Evolutionary conservation across 176 grass and related monocot species (phyloP).

Genomic region (Musa beccarii): DNA sequence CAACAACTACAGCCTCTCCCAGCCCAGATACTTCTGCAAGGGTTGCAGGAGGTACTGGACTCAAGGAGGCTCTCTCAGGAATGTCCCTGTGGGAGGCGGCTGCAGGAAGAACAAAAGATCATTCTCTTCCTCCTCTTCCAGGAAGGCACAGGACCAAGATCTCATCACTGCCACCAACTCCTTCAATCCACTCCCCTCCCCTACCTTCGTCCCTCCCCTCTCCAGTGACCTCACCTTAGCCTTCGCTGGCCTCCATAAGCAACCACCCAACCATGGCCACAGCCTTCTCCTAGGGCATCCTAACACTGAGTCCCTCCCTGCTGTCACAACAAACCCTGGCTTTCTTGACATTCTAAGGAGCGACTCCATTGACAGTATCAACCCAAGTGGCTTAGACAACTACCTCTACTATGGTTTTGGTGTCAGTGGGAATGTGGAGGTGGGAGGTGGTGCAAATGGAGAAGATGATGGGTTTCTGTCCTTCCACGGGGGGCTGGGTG

Average conservation of each 20-base stretch:
- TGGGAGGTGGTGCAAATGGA: neutral
- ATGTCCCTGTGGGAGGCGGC: conserved; percentile 28
- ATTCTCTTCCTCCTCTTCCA: neutral
- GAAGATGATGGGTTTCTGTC: neutral
- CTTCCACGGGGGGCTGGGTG: neutral
- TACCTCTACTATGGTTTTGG: conserved; percentile 10
- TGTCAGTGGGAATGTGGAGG: conserved; percentile 8
- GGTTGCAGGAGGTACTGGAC: conserved; percentile 43
- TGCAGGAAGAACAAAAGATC: conserved; percentile 30
- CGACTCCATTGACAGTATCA: conserved; percentile 2
- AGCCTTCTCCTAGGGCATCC: neutral
- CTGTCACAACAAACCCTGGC: neutral
- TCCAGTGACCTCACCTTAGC: conserved; percentile 13
- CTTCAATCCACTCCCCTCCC: conserved; percentile 3
- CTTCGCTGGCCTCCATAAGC: conserved; percentile 6
- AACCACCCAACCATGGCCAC: neutral
- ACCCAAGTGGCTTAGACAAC: conserved; percentile 3
- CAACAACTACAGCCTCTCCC: conserved; percentile 48
- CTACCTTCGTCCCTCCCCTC: neutral
- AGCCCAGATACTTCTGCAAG: conserved; percentile 53
- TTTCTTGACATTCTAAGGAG: conserved; percentile 29
- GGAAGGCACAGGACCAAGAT: neutral
- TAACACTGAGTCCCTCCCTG: neutral
- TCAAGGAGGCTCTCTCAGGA: conserved; percentile 28
- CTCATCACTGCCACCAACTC: conserved; percentile 4